Conservation (phyloP, 169 alveolate genomes). For the Amoebophrya sp. region DNA sequence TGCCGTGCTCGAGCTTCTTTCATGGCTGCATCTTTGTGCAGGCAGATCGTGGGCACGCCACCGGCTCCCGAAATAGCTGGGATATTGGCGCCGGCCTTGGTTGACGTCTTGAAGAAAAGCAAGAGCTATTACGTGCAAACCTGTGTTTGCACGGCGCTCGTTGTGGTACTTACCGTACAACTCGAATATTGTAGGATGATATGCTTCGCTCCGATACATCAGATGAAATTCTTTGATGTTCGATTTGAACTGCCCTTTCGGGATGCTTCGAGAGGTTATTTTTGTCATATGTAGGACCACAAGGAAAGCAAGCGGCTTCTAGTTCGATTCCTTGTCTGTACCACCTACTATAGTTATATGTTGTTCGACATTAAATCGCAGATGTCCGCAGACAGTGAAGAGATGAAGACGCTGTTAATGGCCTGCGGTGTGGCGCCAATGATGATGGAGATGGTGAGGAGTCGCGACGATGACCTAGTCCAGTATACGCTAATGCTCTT, state of each 20-base stretch:
- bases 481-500: not conserved
- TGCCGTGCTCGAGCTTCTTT: no score
- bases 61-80: not conserved
- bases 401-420: not conserved
- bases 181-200: no score
- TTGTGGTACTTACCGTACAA: not conserved
- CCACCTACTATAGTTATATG: not conserved
- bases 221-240: no score
- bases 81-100: not conserved
- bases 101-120: not conserved
- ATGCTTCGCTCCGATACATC: no score
- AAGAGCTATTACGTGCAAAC: not conserved
- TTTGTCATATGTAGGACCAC: not conserved
- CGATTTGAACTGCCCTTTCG: not conserved
- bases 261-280: not conserved
- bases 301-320: not conserved
- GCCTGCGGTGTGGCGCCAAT: not conserved
- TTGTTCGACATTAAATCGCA: not conserved
- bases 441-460: not conserved
- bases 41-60: no score
- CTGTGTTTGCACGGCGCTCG: not conserved
- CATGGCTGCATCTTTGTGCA: no score
- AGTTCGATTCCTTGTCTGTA: not conserved
- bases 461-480: not conserved
- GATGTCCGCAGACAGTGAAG: not conserved